phyloP scores from a whole-genome alignment of 2,329 filamentous ascomycete genomes.

The Fusarium metavorans region DNA sequence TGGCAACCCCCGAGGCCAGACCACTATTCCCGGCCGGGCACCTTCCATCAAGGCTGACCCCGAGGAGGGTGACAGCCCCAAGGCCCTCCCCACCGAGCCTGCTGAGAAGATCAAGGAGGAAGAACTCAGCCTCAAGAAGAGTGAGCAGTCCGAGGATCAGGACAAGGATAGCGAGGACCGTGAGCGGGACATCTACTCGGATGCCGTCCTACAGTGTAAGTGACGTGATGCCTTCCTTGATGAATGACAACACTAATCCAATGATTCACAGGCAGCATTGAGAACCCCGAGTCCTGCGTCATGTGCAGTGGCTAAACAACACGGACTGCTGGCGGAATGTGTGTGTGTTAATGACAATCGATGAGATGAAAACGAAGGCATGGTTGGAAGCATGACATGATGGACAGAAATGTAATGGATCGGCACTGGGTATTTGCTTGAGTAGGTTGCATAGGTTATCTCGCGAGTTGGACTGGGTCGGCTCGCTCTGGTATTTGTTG shows the following conservation, averaged over 20 bases:
- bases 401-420: conserved; percentile 38
- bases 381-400: conserved; percentile 40
- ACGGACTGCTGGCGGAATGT: conserved; percentile 20
- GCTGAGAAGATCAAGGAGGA: conserved; percentile 71
- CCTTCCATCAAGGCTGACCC: conserved; percentile 81
- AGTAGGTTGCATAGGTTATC: conserved; percentile 30
- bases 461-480: conserved; percentile 10
- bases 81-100: conserved; percentile 80
- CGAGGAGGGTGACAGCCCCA: conserved; percentile 83
- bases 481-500: conserved; percentile 16
- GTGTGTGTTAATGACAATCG: conserved; percentile 47
- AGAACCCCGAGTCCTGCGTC: conserved; percentile 92
- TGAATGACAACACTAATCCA: conserved; percentile 48
- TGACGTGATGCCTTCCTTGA: conserved; percentile 29
- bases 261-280: conserved; percentile 79
- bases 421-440: conserved; percentile 33
- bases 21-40: conserved; percentile 73
- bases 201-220: conserved; percentile 89
- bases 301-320: conserved; percentile 91
- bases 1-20: conserved; percentile 64
- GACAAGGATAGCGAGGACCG: conserved; percentile 78
- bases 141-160: conserved; percentile 77
- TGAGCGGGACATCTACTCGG: conserved; percentile 94
- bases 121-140: conserved; percentile 67
- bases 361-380: conserved; percentile 48